Base-by-base conservation (phyloP, 805 yeast species). In the Tetrapisispora nanseiensis region DNA sequence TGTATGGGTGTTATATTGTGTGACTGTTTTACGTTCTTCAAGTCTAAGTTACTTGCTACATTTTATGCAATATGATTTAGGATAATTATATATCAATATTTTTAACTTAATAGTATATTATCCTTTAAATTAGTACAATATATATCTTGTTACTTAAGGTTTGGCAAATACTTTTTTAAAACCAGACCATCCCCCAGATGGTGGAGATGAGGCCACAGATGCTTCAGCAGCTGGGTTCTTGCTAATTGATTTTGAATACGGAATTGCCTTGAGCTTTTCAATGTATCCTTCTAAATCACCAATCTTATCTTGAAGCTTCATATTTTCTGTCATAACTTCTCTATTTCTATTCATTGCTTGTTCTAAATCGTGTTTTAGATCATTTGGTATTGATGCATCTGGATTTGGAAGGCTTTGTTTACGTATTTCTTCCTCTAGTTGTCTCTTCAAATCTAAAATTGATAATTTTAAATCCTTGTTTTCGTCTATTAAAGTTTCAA, bases 401-500 rank as follows among this genome's bases (percentile, higher is more conserved):
- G 69, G 62, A 43, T 64, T 50, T 34, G 61, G 57, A 29, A 63
- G 50, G 5, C 47, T 33, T 24, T 46, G 57, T 16, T 52, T 59
- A 38, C 43, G 54, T 33, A 54, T 59, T 51, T 54, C 69, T 43
- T 50, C 66, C 43, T 57, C 58, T 20, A 73, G 52, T 18, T 63
- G 59, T n/a, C 49, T 51, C 35, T 69, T 69, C 35, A 81, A 62
- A 10, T 71, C 76, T 2, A 59, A 63, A 31, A 80, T 72, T 41
- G 69, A 74, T 1, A 59, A 56, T 22, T 65, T 58, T 39, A 87
- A 63, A 35, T 79, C 84, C 21, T 67, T 71, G 46, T 85, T 84
- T 45, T 86, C 95, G 51, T 85, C 90, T 39, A 73, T 68, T 21
- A 90, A 60, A 27, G 82, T 80, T 2, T 94, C 95, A 21, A 83